Conservation (phyloP, 495 filamentous ascomycete species). For the Tuber microsphaerosporum region DNA sequence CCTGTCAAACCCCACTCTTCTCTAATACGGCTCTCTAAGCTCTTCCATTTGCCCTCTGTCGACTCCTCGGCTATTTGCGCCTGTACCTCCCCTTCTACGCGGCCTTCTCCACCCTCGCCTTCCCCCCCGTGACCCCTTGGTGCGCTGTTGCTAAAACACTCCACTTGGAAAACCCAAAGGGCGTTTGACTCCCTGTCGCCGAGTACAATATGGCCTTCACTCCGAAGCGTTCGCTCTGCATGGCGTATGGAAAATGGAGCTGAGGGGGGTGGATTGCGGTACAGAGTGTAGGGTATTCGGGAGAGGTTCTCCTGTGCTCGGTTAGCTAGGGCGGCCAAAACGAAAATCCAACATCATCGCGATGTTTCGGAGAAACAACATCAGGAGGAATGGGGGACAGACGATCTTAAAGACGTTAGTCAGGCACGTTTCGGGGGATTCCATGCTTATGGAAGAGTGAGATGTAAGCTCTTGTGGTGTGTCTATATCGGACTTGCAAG, state of each 20-base stretch:
- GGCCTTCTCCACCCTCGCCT: constrained; percentile 15
- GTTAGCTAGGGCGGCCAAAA: constrained; percentile 8
- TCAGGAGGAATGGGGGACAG: constrained; percentile 9
- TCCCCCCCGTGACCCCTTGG: neutral
- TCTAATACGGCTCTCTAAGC: constrained; percentile 27
- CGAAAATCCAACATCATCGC: neutral
- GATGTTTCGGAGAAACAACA: neutral
- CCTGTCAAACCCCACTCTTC: constrained; percentile 38
- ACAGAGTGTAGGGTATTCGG: constrained; percentile 33
- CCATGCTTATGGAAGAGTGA: constrained; percentile 24
- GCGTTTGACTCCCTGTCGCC: constrained; percentile 32
- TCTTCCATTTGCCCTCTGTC: constrained; percentile 38
- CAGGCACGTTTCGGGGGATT: constrained; percentile 39
- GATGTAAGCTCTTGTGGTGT: constrained; percentile 4
- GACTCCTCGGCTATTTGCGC: constrained; percentile 36
- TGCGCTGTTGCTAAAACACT: constrained; percentile 21
- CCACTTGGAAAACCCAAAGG: constrained; percentile 37
- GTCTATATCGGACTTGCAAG: neutral
- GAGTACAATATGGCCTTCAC: constrained; percentile 34
- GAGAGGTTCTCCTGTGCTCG: constrained; percentile 33
- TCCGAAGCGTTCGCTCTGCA: constrained; percentile 31
- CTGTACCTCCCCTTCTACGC: constrained; percentile 31
- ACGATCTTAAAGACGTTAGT: constrained; percentile 42
- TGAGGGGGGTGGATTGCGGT: constrained; percentile 19
- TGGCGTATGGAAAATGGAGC: constrained; percentile 17